These are phyloP conservation scores for Aschersonia sp. DNA, from an alignment of 2,329 filamentous ascomycete genomes.

Conservation along the genomic window DNA sequence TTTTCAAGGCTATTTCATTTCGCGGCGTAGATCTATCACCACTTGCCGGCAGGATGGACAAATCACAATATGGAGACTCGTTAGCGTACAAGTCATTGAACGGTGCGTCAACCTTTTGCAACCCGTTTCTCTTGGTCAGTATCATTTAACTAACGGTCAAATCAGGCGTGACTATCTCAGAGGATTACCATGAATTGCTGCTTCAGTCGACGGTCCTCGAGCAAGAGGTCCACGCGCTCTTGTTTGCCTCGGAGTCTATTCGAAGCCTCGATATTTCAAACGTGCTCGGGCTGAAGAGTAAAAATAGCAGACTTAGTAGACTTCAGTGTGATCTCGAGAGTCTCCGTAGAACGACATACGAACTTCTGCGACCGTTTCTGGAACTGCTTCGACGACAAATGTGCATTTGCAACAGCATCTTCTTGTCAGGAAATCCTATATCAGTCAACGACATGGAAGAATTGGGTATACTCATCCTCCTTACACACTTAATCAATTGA, in stretches of 20 bases:
- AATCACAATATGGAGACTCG: slow-evolving; percentile 26
- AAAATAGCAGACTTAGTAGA: slow-evolving; percentile 9
- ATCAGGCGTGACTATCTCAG: slow-evolving; percentile 29
- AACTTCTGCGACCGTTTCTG: slow-evolving; percentile 32
- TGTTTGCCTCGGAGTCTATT: slow-evolving; percentile 40
- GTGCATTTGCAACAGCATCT: slow-evolving; percentile 34
- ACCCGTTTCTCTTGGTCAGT: no score
- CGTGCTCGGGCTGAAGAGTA: slow-evolving; percentile 15
- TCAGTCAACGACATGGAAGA: slow-evolving; percentile 31
- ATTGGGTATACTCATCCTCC: slow-evolving; percentile 21
- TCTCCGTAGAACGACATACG: slow-evolving; percentile 15
- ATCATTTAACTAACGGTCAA: not conserved
- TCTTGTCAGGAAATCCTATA: slow-evolving; percentile 34
- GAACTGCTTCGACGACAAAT: slow-evolving; percentile 31
- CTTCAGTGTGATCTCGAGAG: slow-evolving; percentile 8
- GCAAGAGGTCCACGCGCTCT: slow-evolving; percentile 40
- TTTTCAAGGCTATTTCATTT: slow-evolving; percentile 43
- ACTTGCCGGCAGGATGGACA: slow-evolving; percentile 25
- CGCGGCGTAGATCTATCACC: slow-evolving; percentile 32
- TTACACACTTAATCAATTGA: not conserved
- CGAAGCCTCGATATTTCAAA: slow-evolving; percentile 38
- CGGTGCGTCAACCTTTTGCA: slow-evolving; percentile 19
- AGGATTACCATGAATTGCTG: slow-evolving; percentile 32
- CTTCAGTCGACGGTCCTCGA: slow-evolving; percentile 35
- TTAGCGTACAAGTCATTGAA: slow-evolving; percentile 37